Evolutionary conservation across 768 basidiomycete genomes (phyloP).

Genomic region (Rickenella mellea): DNA sequence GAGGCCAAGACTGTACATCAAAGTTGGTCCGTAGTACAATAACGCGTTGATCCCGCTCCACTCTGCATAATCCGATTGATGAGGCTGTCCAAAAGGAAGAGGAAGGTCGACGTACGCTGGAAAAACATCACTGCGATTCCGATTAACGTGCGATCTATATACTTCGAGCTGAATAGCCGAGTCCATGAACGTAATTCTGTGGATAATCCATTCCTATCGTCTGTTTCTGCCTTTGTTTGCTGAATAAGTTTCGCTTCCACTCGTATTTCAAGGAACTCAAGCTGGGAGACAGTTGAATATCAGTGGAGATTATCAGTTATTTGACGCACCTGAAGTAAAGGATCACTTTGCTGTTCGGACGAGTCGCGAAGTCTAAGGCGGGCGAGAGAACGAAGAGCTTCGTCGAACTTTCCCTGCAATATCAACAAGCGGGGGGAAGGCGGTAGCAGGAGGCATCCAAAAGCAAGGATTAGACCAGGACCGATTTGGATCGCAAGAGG

Average conservation of each 20-base stretch:
- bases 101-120: constrained; percentile 48
- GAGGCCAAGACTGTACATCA: constrained; percentile 57
- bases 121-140: constrained; percentile 75
- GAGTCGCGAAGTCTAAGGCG: constrained; percentile 39
- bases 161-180: constrained; percentile 42
- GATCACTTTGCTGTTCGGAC: constrained; percentile 40
- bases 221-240: constrained; percentile 14
- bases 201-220: constrained; percentile 8
- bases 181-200: constrained; percentile 41
- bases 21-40: constrained; percentile 71
- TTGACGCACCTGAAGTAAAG: constrained; percentile 35
- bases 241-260: constrained; percentile 50
- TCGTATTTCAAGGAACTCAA: constrained; percentile 71
- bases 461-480: constrained; percentile 55
- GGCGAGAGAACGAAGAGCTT: constrained; percentile 49
- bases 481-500: constrained; percentile 65
- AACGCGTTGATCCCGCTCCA: constrained; percentile 85
- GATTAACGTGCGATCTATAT: constrained; percentile 54
- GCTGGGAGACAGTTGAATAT: constrained; percentile 22
- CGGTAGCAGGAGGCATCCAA: constrained; percentile 52
- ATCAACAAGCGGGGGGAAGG: constrained; percentile 55
- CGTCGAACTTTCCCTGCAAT: constrained; percentile 41
- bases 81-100: no score
- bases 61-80: no score
- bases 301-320: not conserved